These are phyloP conservation scores for Epichloe scottii DNA, from an alignment of 2,329 filamentous ascomycete genomes.

Conservation along the genomic window DNA sequence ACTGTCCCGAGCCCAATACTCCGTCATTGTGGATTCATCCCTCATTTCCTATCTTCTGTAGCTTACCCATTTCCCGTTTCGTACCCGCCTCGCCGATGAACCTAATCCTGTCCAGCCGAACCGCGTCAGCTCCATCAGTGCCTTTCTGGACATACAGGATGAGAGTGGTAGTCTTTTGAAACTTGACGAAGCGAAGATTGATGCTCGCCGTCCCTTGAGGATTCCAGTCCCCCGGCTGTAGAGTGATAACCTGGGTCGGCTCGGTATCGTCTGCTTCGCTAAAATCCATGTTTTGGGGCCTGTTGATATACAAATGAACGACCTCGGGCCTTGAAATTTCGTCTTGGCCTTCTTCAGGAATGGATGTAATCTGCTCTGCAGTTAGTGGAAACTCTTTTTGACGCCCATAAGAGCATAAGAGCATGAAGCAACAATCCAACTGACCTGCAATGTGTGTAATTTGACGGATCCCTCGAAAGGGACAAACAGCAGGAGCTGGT, in stretches of 20 bases:
- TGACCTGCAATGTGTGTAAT: constrained; percentile 66
- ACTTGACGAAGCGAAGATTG: constrained; percentile 82
- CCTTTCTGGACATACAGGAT: constrained; percentile 84
- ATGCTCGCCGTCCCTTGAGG: constrained; percentile 60
- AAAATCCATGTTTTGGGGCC: constrained; percentile 82
- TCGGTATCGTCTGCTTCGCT: constrained; percentile 83
- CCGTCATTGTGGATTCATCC: constrained; percentile 28
- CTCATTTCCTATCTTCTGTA: constrained; percentile 84
- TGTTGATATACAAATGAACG: constrained; percentile 79
- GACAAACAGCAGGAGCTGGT: constrained; percentile 86
- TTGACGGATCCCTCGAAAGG: constrained; percentile 84
- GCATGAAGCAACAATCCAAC: constrained; percentile 5
- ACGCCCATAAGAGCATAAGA: neutral
- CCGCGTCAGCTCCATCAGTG: constrained; percentile 70
- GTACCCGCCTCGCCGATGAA: constrained; percentile 83
- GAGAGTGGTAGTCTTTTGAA: constrained; percentile 82
- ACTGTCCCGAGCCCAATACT: neutral
- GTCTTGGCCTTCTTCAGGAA: constrained; percentile 57
- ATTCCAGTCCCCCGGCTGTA: constrained; percentile 72
- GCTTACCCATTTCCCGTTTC: constrained; percentile 84
- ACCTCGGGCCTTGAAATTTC: constrained; percentile 70
- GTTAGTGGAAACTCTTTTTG: neutral
- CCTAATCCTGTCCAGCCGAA: constrained; percentile 65
- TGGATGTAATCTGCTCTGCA: constrained; percentile 60
- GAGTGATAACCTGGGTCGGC: constrained; percentile 66